Evolutionary conservation across 1,139 yeast genomes (phyloP).

Genomic region (Diutina neorugosa): DNA sequence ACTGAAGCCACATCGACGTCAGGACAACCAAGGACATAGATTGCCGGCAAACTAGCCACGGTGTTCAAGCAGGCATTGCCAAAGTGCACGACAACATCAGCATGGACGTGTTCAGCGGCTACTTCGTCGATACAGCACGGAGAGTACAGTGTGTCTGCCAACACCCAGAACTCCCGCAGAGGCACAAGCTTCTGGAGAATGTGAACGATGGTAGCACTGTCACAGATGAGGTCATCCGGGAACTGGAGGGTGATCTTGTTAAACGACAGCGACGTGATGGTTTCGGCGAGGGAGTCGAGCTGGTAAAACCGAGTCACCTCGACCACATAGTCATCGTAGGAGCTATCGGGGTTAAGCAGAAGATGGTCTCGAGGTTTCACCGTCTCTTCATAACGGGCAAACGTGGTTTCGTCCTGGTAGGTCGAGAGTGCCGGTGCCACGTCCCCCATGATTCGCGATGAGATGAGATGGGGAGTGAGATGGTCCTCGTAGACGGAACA

Average conservation of each 20-base stretch:
- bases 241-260: constrained; percentile 70
- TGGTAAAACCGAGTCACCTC: constrained; percentile 39
- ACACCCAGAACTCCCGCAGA: constrained; percentile 39
- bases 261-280: constrained; percentile 17
- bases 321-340: constrained; percentile 16
- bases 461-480: too few species aligned
- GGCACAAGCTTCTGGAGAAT: constrained; percentile 24
- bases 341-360: constrained; percentile 14
- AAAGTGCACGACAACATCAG: constrained; percentile 81
- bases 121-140: constrained; percentile 96
- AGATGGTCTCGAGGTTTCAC: constrained; percentile 17
- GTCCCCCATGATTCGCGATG: not conserved
- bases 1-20: constrained; percentile 25
- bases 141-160: constrained; percentile 94
- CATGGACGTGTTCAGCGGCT: constrained; percentile 85
- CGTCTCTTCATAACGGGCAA: constrained; percentile 27
- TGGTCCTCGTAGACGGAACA: too few species aligned
- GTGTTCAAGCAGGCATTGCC: constrained; percentile 92
- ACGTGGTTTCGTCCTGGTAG: constrained; percentile 40
- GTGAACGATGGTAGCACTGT: constrained; percentile 60
- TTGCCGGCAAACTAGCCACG: constrained; percentile 56
- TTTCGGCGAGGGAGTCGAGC: constrained; percentile 30
- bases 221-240: constrained; percentile 71
- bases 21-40: constrained; percentile 69
- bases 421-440: constrained; percentile 42